These are phyloP conservation scores for Pseudopediastrum boryanum DNA, from an alignment of 139 green algal genomes.

Conservation along the genomic window DNA sequence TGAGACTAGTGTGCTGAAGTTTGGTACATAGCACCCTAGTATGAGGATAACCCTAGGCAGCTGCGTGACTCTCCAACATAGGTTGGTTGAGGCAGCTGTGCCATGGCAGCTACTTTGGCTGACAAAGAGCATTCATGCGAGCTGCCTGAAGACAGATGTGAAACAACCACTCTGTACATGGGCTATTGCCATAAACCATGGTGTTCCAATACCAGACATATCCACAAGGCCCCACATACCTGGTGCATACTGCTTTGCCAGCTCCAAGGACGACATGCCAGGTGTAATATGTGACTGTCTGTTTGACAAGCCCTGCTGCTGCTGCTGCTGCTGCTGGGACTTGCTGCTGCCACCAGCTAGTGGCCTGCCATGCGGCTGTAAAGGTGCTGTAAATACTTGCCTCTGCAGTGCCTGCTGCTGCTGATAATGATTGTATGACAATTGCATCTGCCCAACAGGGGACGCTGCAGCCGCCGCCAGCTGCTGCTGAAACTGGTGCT, in stretches of 20 bases:
- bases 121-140: no score
- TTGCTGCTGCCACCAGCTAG: not conserved
- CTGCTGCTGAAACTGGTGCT: slow-evolving; percentile 8
- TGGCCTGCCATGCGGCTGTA: no score
- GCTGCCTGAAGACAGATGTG: no score
- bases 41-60: no score
- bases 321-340: slow-evolving; percentile 12
- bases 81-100: no score
- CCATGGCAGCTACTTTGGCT: no score
- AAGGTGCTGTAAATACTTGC: not conserved
- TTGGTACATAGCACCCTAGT: no score
- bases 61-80: no score
- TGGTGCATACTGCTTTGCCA: slow-evolving; percentile 1
- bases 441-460: not conserved
- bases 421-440: slow-evolving; percentile 2
- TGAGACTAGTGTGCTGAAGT: no score
- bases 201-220: slow-evolving; percentile 13
- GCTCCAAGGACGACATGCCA: no score
- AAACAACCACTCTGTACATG: slow-evolving; percentile 10
- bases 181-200: slow-evolving; percentile 31
- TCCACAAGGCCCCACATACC: no score
- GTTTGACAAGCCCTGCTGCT: not conserved
- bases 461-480: not conserved
- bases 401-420: slow-evolving; percentile 22
- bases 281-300: no score